phyloP scores from a whole-genome alignment of 148 eudicot genomes.

The Dysphania ambrosioides region DNA sequence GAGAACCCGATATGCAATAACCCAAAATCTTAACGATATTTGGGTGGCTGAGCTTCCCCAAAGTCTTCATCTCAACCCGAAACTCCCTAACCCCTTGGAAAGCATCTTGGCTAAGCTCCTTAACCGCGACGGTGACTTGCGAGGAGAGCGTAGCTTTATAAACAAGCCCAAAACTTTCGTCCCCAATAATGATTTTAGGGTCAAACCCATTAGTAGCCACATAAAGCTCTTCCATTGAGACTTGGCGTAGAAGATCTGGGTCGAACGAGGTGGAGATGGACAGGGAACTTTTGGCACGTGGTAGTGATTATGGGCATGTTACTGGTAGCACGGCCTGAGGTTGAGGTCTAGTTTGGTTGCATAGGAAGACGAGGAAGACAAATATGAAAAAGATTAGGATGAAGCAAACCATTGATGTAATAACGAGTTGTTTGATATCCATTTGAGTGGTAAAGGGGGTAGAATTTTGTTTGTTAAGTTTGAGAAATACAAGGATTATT shows the following conservation, averaged over 20 bases:
- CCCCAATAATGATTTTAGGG: conserved; percentile 60
- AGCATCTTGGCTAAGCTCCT: conserved; percentile 64
- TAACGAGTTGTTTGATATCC: no score
- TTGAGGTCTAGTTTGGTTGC: conserved; percentile 11
- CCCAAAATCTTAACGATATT: conserved; percentile 73
- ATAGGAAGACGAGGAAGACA: conserved; percentile 22
- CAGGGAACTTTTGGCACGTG: not conserved
- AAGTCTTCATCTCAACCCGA: conserved; percentile 78
- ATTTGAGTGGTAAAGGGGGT: no score
- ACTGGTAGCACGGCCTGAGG: not conserved
- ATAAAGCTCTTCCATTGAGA: conserved; percentile 56
- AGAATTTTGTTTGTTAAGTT: no score
- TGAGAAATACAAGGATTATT: no score
- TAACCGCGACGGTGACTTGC: conserved; percentile 57
- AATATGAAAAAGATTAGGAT: conserved; percentile 23
- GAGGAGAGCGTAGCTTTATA: conserved; percentile 51
- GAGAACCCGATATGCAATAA: conserved; percentile 53
- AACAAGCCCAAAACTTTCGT: conserved; percentile 77
- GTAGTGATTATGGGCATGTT: not conserved
- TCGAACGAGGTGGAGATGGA: conserved; percentile 41
- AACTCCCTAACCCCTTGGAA: conserved; percentile 83
- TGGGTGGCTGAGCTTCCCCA: conserved; percentile 54
- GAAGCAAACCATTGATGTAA: conserved; percentile 37
- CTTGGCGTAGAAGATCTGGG: conserved; percentile 33
- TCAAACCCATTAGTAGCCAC: conserved; percentile 58